Evolutionary conservation across 805 yeast genomes (phyloP).

Genomic region (Kluyveromyces siamensis): DNA sequence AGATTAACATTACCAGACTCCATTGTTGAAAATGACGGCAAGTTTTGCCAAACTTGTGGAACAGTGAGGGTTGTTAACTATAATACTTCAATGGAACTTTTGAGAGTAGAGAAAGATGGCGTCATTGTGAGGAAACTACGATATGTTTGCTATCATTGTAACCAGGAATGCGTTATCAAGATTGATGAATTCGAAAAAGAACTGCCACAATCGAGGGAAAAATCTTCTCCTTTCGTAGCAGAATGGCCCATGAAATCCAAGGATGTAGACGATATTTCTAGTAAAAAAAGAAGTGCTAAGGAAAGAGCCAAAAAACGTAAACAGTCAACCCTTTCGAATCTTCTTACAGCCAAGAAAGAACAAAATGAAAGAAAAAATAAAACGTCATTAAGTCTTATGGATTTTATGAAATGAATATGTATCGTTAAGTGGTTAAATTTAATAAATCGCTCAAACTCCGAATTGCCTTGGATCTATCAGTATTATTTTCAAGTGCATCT

Average conservation of each 20-base stretch:
- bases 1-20: slow-evolving; percentile 18
- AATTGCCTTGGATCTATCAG: background rate
- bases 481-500: background rate
- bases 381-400: slow-evolving; percentile 38
- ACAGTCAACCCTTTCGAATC: slow-evolving; percentile 33
- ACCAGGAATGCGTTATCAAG: slow-evolving; percentile 3
- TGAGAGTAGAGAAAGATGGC: background rate
- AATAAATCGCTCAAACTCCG: background rate
- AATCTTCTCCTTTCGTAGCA: background rate
- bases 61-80: slow-evolving; percentile 23
- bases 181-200: slow-evolving; percentile 8
- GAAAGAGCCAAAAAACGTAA: slow-evolving; percentile 40
- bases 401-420: slow-evolving; percentile 34
- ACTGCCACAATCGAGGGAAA: slow-evolving; percentile 21
- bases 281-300: slow-evolving; percentile 21
- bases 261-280: slow-evolving; percentile 1
- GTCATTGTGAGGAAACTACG: slow-evolving; percentile 10
- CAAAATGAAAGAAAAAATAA: slow-evolving; percentile 27
- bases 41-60: slow-evolving; percentile 27
- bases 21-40: slow-evolving; percentile 12
- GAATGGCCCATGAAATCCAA: background rate
- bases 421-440: background rate
- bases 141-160: slow-evolving; percentile 25
- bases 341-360: slow-evolving; percentile 36
- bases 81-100: slow-evolving; percentile 19